A percentile compares a stretch with the other conserved stretches of the same genome.
Evolutionary conservation across 768 basidiomycete species (phyloP).

Genomic region (Suillus luteus): DNA sequence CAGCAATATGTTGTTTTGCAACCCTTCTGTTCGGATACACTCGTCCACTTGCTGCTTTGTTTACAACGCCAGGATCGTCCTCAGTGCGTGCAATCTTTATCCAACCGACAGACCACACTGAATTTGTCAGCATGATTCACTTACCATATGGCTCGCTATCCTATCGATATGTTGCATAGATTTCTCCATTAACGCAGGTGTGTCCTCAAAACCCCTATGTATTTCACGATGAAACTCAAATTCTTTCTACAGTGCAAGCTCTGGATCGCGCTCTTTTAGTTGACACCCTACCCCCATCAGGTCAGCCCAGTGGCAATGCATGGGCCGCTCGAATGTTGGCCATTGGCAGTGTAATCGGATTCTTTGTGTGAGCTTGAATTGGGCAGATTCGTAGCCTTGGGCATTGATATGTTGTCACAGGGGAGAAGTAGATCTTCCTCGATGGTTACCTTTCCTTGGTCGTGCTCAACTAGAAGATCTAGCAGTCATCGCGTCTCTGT

Average conservation of each 20-base stretch:
- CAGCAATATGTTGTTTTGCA: slow-evolving; percentile 63
- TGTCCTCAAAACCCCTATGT: slow-evolving; percentile 6
- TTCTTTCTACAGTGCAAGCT: slow-evolving; percentile 63
- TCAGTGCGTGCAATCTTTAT: slow-evolving; percentile 31
- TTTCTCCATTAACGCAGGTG: slow-evolving; percentile 62
- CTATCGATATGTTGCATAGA: slow-evolving; percentile 68
- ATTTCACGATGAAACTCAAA: background rate
- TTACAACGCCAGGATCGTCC: slow-evolving; percentile 37
- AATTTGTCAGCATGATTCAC: slow-evolving; percentile 50
- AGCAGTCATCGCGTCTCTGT: slow-evolving; percentile 67
- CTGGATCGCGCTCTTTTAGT: slow-evolving; percentile 90
- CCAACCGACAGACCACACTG: background rate
- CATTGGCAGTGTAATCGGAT: slow-evolving; percentile 82
- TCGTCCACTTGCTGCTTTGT: slow-evolving; percentile 57
- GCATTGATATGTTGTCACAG: slow-evolving; percentile 37
- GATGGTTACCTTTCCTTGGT: slow-evolving; percentile 72
- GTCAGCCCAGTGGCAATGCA: slow-evolving; percentile 86
- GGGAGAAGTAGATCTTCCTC: slow-evolving; percentile 78
- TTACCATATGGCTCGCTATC: slow-evolving; percentile 81
- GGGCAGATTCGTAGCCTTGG: background rate
- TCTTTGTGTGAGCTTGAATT: slow-evolving; percentile 71
- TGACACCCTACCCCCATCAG: slow-evolving; percentile 71
- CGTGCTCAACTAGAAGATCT: slow-evolving; percentile 80
- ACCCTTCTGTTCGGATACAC: slow-evolving; percentile 88
- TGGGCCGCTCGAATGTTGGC: slow-evolving; percentile 96